These are phyloP conservation scores for Pholiota molesta DNA, from an alignment of 768 basidiomycete genomes.

Conservation along the genomic window DNA sequence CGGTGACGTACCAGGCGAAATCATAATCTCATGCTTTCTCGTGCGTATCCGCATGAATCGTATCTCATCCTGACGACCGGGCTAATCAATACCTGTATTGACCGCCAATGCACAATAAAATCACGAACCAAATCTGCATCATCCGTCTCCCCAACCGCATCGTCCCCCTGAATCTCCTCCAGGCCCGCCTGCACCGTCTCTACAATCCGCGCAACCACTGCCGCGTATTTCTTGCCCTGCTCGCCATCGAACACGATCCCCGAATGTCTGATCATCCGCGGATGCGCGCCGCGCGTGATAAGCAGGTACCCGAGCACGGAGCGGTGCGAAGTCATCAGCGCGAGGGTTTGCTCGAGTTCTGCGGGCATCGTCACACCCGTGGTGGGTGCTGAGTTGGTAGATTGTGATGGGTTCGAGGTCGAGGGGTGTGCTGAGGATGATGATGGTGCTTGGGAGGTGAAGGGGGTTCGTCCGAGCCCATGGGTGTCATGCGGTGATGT, in stretches of 20 bases:
- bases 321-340: constrained; percentile 76
- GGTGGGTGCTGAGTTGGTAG: not conserved
- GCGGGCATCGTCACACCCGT: constrained; percentile 50
- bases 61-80: constrained; percentile 68
- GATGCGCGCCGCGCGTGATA: constrained; percentile 70
- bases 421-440: not conserved
- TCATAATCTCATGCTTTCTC: constrained; percentile 90
- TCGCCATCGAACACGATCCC: constrained; percentile 89
- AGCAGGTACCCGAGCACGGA: constrained; percentile 89
- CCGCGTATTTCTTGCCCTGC: constrained; percentile 75
- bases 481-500: not conserved
- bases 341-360: constrained; percentile 83
- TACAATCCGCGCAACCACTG: constrained; percentile 73
- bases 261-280: constrained; percentile 81
- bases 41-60: constrained; percentile 91
- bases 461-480: not conserved
- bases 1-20: constrained; percentile 75
- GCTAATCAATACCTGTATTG: not conserved
- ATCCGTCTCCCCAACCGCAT: constrained; percentile 25
- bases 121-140: constrained; percentile 57
- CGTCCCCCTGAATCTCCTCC: constrained; percentile 72
- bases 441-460: not conserved
- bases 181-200: constrained; percentile 78
- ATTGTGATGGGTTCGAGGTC: not conserved
- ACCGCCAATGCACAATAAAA: not conserved